A percentile compares a stretch with the other conserved stretches of the same genome.
phyloP scores from a whole-genome alignment of 1,284 basidiomycete species.

The Heimioporus punctisporus region DNA sequence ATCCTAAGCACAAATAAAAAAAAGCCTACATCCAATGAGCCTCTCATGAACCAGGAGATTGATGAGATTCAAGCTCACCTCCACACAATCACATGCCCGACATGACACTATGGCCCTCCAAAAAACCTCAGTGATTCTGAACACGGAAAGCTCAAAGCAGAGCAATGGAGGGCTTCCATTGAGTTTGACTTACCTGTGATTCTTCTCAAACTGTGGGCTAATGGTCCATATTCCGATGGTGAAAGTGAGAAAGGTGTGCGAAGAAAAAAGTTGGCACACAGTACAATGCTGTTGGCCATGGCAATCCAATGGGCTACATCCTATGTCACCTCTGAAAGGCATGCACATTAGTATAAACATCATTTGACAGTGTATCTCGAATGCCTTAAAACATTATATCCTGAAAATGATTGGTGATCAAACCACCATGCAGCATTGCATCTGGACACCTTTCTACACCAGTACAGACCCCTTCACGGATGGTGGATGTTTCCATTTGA shows the following conservation, averaged over 20 bases:
- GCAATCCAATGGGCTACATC: slow-evolving; percentile 11
- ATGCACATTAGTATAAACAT: slow-evolving; percentile 7
- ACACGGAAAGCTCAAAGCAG: slow-evolving; percentile 7
- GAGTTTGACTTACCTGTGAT: not conserved
- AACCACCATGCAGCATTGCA: slow-evolving; percentile 26
- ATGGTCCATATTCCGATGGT: accelerated
- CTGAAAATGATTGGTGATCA: slow-evolving; percentile 5
- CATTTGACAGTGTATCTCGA: slow-evolving; percentile 18
- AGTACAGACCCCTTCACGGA: slow-evolving; percentile 24
- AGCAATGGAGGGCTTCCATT: slow-evolving; percentile 1
- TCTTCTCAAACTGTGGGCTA: not conserved
- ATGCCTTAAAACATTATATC: slow-evolving; percentile 9
- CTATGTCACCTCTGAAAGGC: slow-evolving; percentile 10
- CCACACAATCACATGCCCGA: too few relatives aligned
- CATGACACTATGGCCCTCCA: not conserved
- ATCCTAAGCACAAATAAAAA: too few relatives aligned
- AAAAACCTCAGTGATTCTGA: slow-evolving; percentile 5
- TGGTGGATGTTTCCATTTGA: slow-evolving; percentile 33
- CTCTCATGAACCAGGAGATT: too few relatives aligned
- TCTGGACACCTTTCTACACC: slow-evolving; percentile 14
- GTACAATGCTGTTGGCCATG: slow-evolving; percentile 18
- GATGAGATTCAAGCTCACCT: too few relatives aligned
- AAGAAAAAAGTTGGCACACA: slow-evolving; percentile 7
- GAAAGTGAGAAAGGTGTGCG: not conserved
- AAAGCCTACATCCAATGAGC: too few relatives aligned